Evolutionary conservation across 805 yeast genomes (phyloP), one percentile per base, ranked within the genome.

Genomic region (Yamadazyma takamatsuzukensis): DNA sequence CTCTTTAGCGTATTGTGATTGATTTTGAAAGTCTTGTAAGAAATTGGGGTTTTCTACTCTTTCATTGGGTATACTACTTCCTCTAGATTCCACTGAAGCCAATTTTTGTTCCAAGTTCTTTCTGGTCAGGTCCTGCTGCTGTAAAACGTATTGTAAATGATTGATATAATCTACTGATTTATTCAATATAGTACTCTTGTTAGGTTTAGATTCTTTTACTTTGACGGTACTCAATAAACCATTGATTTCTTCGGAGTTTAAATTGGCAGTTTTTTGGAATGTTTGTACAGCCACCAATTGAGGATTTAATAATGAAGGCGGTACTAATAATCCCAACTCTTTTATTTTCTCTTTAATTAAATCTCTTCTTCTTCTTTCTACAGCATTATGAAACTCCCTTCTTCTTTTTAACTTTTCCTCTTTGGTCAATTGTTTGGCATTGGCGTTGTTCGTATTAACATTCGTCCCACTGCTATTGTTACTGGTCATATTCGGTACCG

Each of bases 321-420:
- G 97, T 1, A 89, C 83, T 30, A 89, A 66, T 15, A 73, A 59
- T 1, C 95, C 90, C 48, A 89, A 64, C 47, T 86, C 95, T 52
- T 83, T 82, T 41, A 89, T 88, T 48, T 85, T 78, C 49, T 84
- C 94, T 54, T 89, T 88, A 50, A 89, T 89, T 46, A 86, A 68
- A 55, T 90, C 97, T 41, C 97, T 71, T 51, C 97, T 73, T 46
- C 96, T 71, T 48, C 96, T 72, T 57, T 89, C 97, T 4, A 89
- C 97, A 1, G 95, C 96, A 53, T 89, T 89, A 56, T 89, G 97
- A 41, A 87, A 80, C 52, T 88, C 96, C 39, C 95, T 65, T 41
- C 96, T 72, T 41, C 95, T 71, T 40, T 78, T 74, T 33, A 83
- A 55, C 50, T 83, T 83, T 38, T 82, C 87, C 33, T 83, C 94